Conservation (phyloP, 805 yeast species). For the Priceomyces haplophilus region DNA sequence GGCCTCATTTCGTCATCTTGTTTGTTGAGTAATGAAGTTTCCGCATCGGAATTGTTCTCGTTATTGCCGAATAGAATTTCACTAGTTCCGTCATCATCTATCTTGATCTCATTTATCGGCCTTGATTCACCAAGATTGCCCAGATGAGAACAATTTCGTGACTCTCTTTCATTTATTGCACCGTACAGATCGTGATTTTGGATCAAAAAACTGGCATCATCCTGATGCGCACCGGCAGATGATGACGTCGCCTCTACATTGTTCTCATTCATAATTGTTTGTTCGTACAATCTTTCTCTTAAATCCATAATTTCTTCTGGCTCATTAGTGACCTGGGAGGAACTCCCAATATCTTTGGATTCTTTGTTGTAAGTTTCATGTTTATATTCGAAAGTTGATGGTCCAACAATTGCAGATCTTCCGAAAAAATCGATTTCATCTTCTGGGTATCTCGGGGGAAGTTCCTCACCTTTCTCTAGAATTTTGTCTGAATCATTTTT, state of each 20-base stretch:
- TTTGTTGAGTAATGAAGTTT: too few species aligned
- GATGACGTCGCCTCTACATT: conserved; percentile 6
- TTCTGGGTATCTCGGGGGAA: conserved; percentile 69
- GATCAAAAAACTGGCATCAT: neutral
- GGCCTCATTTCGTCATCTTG: too few species aligned
- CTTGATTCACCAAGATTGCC: too few species aligned
- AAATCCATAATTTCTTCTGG: conserved; percentile 36
- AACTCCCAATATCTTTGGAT: conserved; percentile 8
- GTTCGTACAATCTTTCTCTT: conserved; percentile 32
- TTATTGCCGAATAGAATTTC: too few species aligned
- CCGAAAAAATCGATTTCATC: conserved; percentile 66
- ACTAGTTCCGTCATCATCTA: too few species aligned
- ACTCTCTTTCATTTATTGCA: neutral
- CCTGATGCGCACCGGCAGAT: neutral
- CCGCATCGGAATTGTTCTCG: too few species aligned
- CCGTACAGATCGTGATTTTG: neutral
- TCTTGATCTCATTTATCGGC: too few species aligned
- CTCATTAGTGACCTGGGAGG: conserved; percentile 24
- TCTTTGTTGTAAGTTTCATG: conserved; percentile 10
- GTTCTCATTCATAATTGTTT: conserved; percentile 9
- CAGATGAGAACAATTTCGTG: neutral
- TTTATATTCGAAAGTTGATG: conserved; percentile 22
- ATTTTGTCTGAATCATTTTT: conserved; percentile 45
- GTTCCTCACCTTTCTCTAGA: conserved; percentile 66
- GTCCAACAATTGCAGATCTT: conserved; percentile 26